Conservation (phyloP, 2,329 filamentous ascomycete species). For the Alternaria solani region DNA sequence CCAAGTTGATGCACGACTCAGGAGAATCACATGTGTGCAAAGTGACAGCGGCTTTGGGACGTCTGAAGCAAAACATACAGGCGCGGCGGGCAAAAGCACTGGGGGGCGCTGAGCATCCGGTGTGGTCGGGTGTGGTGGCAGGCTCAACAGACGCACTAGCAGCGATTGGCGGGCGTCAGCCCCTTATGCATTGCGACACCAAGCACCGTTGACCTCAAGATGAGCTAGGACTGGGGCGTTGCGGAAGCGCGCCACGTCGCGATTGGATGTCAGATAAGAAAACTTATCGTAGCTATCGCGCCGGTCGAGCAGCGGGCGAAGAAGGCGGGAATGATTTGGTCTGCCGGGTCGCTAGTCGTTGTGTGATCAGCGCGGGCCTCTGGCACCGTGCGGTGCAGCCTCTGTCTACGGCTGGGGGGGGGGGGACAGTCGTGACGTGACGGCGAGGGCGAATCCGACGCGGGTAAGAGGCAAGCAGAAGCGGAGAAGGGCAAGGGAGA, state of each 20-base stretch:
- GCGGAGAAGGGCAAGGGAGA: neutral
- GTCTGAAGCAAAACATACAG: conserved; percentile 2
- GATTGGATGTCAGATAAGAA: conserved; percentile 30
- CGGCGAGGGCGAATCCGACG: neutral
- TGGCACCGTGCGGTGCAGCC: conserved; percentile 7
- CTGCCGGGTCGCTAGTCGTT: conserved; percentile 30
- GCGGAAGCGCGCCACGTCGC: conserved; percentile 35
- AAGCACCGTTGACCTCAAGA: conserved; percentile 30
- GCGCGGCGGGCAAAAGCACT: conserved; percentile 1
- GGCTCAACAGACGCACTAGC: conserved; percentile 34
- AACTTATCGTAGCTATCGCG: conserved; percentile 37
- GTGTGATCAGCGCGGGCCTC: conserved; percentile 42
- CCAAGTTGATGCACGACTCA: conserved; percentile 30
- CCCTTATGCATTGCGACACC: conserved; percentile 36
- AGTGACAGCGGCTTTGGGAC: neutral
- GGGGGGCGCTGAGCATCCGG: conserved; percentile 24
- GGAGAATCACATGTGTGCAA: conserved; percentile 16
- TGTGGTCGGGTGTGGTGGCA: conserved; percentile 18
- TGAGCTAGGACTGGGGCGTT: conserved; percentile 29
- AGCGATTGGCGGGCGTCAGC: conserved; percentile 25
- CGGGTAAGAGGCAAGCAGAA: neutral
- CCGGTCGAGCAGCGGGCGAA: conserved; percentile 25
- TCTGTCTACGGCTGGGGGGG: conserved; percentile 1
- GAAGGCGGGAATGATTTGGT: conserved; percentile 29
- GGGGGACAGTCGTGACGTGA: conserved; percentile 8